A percentile compares a stretch with the other conserved stretches of the same genome.
These are phyloP conservation scores for Punica granatum DNA, from an alignment of 345 rosid genomes.

Conservation along the genomic window DNA sequence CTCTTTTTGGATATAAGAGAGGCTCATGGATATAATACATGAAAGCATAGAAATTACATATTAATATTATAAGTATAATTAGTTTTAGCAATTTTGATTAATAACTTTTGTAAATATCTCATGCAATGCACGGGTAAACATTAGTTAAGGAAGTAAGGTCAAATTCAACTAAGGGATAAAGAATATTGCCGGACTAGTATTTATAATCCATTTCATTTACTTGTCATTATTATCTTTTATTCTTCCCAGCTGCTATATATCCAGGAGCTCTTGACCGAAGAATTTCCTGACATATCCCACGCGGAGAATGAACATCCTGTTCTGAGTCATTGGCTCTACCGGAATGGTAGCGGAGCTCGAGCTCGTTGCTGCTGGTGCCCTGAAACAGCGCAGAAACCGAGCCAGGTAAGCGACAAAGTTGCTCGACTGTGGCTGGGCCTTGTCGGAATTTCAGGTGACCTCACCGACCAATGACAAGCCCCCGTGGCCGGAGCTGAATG, in stretches of 20 bases:
- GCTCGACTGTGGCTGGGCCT: neutral
- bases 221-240: too few relatives aligned
- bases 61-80: too few relatives aligned
- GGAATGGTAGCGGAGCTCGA: conserved; percentile 6
- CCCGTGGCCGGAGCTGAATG: conserved; percentile 4
- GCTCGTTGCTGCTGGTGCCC: neutral
- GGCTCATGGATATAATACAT: too few relatives aligned
- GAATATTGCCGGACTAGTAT: too few relatives aligned
- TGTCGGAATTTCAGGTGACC: neutral
- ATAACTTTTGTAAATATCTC: too few relatives aligned
- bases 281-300: conserved; percentile 66
- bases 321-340: conserved; percentile 22
- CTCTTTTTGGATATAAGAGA: too few relatives aligned
- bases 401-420: neutral
- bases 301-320: conserved; percentile 64
- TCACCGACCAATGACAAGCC: neutral
- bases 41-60: too few relatives aligned
- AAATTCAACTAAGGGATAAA: too few relatives aligned
- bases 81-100: too few relatives aligned
- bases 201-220: too few relatives aligned
- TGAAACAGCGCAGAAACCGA: neutral
- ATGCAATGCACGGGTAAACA: too few relatives aligned
- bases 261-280: conserved; percentile 47
- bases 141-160: too few relatives aligned
- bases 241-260: conserved; percentile 59